These are phyloP conservation scores for Gossypium ekmanianum DNA, from an alignment of 345 rosid genomes.

Conservation along the genomic window DNA sequence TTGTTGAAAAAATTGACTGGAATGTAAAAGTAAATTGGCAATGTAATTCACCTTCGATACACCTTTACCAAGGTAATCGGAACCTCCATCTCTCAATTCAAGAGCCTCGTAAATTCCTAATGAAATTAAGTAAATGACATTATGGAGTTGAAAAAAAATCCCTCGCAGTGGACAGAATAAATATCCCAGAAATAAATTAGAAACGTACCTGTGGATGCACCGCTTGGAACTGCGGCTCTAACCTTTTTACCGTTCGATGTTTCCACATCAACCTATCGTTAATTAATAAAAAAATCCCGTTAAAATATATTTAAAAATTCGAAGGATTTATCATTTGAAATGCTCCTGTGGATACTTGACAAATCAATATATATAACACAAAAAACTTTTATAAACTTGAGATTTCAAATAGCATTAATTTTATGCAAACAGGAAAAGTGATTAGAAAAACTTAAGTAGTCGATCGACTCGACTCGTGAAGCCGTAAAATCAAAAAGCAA, in stretches of 20 bases:
- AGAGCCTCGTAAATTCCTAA: conserved; percentile 90
- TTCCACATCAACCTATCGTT: conserved; percentile 55
- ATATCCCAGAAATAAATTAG: too few species aligned
- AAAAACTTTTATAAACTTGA: neutral
- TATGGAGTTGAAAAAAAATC: too few species aligned
- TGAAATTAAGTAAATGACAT: too few species aligned
- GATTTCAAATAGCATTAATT: neutral
- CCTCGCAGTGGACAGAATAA: too few species aligned
- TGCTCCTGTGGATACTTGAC: too few species aligned
- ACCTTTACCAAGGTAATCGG: conserved; percentile 94
- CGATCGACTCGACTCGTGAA: neutral
- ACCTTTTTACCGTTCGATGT: conserved; percentile 50
- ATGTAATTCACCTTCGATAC: conserved; percentile 56
- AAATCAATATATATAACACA: too few species aligned
- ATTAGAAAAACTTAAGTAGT: neutral
- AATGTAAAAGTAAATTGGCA: neutral
- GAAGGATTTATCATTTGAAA: too few species aligned
- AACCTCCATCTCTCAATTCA: conserved; percentile 91
- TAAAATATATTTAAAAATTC: neutral
- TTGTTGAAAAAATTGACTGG: neutral
- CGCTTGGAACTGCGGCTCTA: conserved; percentile 95
- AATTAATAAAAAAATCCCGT: neutral
- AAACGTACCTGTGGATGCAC: conserved; percentile 87
- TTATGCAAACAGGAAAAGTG: neutral
- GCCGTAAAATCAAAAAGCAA: neutral